phyloP scores from a whole-genome alignment of 106 monocot species.

The Dioscorea zingiberensis region DNA sequence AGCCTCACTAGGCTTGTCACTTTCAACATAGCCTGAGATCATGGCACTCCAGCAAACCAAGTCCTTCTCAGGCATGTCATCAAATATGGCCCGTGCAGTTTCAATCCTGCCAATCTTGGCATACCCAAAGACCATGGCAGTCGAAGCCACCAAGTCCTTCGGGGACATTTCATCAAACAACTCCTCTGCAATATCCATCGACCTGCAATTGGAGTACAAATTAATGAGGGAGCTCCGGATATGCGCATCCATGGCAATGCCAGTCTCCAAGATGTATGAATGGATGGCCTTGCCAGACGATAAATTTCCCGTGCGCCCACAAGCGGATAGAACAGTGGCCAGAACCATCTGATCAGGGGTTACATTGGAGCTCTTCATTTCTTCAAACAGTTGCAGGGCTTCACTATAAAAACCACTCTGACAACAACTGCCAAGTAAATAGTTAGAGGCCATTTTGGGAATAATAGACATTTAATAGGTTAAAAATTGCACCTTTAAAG shows the following conservation, averaged over 20 bases:
- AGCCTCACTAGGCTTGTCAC: slow-evolving; percentile 48
- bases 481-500: too few relatives aligned
- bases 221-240: slow-evolving; percentile 36
- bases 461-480: not conserved
- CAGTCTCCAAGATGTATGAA: slow-evolving; percentile 27
- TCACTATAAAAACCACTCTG: slow-evolving; percentile 50
- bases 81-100: slow-evolving; percentile 45
- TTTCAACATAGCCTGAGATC: slow-evolving; percentile 62
- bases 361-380: slow-evolving; percentile 33
- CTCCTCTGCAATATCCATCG: slow-evolving; percentile 37
- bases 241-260: slow-evolving; percentile 23
- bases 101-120: slow-evolving; percentile 35
- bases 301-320: slow-evolving; percentile 37
- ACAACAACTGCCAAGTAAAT: slow-evolving; percentile 44
- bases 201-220: slow-evolving; percentile 60
- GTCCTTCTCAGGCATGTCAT: slow-evolving; percentile 43
- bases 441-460: not conserved
- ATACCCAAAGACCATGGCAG: slow-evolving; percentile 63
- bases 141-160: slow-evolving; percentile 52
- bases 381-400: slow-evolving; percentile 57
- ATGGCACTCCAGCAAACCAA: slow-evolving; percentile 62
- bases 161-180: slow-evolving; percentile 38
- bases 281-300: slow-evolving; percentile 27
- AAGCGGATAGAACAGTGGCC: slow-evolving; percentile 45
- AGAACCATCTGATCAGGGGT: slow-evolving; percentile 35